phyloP scores from a whole-genome alignment of 306 rosid species.

The Ormosia emarginata region DNA sequence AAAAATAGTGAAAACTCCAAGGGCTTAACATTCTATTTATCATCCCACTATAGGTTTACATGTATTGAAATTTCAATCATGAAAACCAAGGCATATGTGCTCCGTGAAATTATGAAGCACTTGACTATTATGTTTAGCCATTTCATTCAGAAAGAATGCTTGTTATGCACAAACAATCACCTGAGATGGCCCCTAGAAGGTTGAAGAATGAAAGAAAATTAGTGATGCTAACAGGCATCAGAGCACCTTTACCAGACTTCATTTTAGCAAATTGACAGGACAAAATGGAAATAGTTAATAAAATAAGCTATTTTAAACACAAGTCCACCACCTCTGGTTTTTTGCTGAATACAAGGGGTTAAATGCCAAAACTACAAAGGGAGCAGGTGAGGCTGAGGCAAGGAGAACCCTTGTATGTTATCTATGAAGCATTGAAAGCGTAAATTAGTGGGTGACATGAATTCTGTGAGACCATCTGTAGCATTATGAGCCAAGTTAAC shows the following conservation, averaged over 20 bases:
- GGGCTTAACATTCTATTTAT: background rate
- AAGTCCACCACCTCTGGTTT: background rate
- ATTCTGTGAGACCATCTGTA: background rate
- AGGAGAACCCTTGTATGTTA: background rate
- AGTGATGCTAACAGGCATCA: background rate
- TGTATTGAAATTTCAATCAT: background rate
- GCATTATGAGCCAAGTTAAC: background rate
- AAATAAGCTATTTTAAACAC: background rate
- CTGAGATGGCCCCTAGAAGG: background rate
- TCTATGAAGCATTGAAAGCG: background rate
- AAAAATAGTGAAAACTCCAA: background rate
- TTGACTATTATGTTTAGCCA: background rate
- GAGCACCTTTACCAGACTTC: background rate
- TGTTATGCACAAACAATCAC: background rate
- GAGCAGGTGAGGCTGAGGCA: background rate
- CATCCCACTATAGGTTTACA: constrained; percentile 13
- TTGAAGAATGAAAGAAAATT: constrained; percentile 15
- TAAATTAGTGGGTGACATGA: background rate
- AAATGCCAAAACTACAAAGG: background rate
- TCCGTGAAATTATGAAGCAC: constrained; percentile 1
- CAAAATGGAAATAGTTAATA: background rate
- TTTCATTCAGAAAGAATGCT: background rate
- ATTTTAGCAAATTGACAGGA: background rate
- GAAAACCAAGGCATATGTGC: constrained; percentile 13
- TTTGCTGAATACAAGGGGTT: background rate